These are phyloP conservation scores for Mycosarcoma mackinlayi DNA, from an alignment of 1,284 basidiomycete species.

Conservation along the genomic window DNA sequence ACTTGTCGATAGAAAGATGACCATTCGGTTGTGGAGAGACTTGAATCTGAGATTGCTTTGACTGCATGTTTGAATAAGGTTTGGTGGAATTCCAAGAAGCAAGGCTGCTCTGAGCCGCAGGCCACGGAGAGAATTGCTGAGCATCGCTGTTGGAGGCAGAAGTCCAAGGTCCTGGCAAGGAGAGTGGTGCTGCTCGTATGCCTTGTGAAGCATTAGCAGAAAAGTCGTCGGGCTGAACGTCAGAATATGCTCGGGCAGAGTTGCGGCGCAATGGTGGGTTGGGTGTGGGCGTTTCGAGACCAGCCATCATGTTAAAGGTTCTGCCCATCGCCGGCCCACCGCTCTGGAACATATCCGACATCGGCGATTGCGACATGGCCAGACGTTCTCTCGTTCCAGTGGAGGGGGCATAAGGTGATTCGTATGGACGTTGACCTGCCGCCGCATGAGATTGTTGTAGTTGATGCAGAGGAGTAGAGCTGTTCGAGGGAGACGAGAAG, in stretches of 20 bases:
- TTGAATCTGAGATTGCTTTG: neutral
- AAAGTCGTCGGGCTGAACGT: neutral
- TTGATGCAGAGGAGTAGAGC: constrained; percentile 15
- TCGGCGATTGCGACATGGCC: constrained; percentile 39
- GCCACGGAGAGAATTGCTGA: constrained; percentile 13
- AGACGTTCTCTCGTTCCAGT: constrained; percentile 26
- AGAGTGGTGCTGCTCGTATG: neutral
- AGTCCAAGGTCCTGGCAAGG: neutral
- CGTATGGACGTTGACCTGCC: constrained; percentile 10
- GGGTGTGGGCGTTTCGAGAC: constrained; percentile 33
- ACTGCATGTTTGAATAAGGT: constrained; percentile 28
- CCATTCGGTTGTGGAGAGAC: constrained; percentile 2
- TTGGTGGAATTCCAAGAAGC: constrained; percentile 23
- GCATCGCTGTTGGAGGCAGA: constrained; percentile 1
- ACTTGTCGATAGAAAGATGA: constrained; percentile 14
- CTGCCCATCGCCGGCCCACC: constrained; percentile 16
- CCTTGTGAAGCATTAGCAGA: neutral
- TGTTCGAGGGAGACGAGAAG: constrained; percentile 6
- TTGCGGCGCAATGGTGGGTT: constrained; percentile 15
- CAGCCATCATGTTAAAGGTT: constrained; percentile 42
- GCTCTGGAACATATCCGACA: constrained; percentile 35
- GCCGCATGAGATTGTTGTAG: constrained; percentile 11
- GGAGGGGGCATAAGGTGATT: constrained; percentile 29
- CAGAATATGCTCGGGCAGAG: constrained; percentile 9
- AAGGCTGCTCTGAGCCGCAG: constrained; percentile 5